Evolutionary conservation across 192 early-diverging fungal species (phyloP), one percentile per base, ranked within the genome.

Genomic region (Coemansia sp.): DNA sequence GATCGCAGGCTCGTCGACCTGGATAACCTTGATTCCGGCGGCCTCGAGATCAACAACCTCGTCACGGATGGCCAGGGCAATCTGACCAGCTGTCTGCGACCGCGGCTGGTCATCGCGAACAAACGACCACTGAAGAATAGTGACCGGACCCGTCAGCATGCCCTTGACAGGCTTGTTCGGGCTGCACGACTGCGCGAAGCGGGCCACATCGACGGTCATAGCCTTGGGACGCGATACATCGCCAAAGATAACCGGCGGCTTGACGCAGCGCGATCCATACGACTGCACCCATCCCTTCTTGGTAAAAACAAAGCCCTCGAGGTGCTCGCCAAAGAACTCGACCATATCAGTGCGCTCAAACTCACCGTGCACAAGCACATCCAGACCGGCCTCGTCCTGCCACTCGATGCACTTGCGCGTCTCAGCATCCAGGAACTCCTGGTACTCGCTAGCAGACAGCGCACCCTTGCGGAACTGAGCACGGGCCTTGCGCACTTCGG

Each of bases 1-100:
- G 75, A 99, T 96, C 65, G 97, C 97, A 28, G 97, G 96, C 85
- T 99, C 97, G 83, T 99, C 97, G 64, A 99, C 93, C 83, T 99
- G 97, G 73, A 99, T 96, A 54, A 89, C 89, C 61, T 87, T 83
- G 80, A 96, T 98, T 10, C 94, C 94, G 59, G 94, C 96, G 38
- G 80, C 75, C 79, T 97, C 97, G 28, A 99, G 84, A 71, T 99
- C 96, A 49, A 85, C 82, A 22, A 99, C 96, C 86, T 99, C 96
- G 66, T 98, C 90, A 72, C 95, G 92, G 76, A 99, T 89, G 52
- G 96, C 96, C 68, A 99, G 85, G 33, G 93, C 96, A 48, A 99
- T 84, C 83, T 99, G 96, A 36, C 84, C 86, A 67, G 93, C 88
- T 52, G 95, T 92, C 58, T 87, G 84, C 28, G 85, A 82, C 71